These are phyloP conservation scores for Grammothele lineata DNA, from an alignment of 768 basidiomycete genomes.

Conservation along the genomic window DNA sequence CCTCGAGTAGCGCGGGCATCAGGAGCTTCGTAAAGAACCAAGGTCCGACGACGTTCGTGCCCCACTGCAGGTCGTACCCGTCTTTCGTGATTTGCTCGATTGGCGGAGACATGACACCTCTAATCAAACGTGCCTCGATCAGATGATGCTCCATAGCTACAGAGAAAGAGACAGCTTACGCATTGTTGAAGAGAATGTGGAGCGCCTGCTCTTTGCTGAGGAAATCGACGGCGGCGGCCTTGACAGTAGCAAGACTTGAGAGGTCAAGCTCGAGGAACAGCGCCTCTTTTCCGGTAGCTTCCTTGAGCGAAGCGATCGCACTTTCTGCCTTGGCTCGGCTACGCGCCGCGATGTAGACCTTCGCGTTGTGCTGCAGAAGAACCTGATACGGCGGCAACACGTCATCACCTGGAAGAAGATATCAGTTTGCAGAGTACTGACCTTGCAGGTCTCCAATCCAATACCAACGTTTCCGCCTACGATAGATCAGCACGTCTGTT, in stretches of 20 bases:
- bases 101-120: conserved; percentile 47
- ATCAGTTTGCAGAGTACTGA: neutral
- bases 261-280: conserved; percentile 44
- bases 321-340: conserved; percentile 38
- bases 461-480: conserved; percentile 38
- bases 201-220: conserved; percentile 41
- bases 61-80: conserved; percentile 53
- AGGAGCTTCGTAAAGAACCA: conserved; percentile 36
- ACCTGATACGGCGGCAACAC: conserved; percentile 26
- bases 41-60: conserved; percentile 48
- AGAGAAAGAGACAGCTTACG: conserved; percentile 29
- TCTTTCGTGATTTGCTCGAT: conserved; percentile 38
- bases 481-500: neutral
- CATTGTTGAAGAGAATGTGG: conserved; percentile 51
- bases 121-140: conserved; percentile 13
- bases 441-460: conserved; percentile 52
- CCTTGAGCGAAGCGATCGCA: conserved; percentile 51
- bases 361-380: conserved; percentile 56
- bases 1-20: conserved; percentile 41
- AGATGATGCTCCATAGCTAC: neutral
- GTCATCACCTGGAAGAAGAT: neutral
- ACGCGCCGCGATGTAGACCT: conserved; percentile 59
- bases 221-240: conserved; percentile 35
- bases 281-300: conserved; percentile 37
- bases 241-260: conserved; percentile 32